A percentile compares a stretch with the other conserved stretches of the same genome.
phyloP scores from a whole-genome alignment of 805 yeast species.

The Candida wancherniae region DNA sequence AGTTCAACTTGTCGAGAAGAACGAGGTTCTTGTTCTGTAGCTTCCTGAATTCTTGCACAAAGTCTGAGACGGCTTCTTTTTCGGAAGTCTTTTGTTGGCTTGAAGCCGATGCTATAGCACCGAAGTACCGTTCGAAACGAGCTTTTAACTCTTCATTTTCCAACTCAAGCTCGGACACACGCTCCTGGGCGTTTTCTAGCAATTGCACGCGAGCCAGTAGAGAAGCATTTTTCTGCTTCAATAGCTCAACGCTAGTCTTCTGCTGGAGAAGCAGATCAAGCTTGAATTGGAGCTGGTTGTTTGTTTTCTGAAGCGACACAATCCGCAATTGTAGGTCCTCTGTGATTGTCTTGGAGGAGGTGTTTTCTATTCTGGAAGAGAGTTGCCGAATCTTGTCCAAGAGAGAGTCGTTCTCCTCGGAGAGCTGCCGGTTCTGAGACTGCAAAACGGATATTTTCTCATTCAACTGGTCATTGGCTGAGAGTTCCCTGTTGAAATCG shows the following conservation, averaged over 20 bases:
- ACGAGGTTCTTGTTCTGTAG: slow-evolving; percentile 27
- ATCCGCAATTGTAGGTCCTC: slow-evolving; percentile 19
- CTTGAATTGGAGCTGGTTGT: slow-evolving; percentile 48
- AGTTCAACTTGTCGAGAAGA: slow-evolving; percentile 34
- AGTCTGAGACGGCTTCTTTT: slow-evolving; percentile 12
- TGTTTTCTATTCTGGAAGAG: slow-evolving; percentile 8
- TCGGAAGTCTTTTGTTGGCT: slow-evolving; percentile 6
- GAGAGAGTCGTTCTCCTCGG: slow-evolving; percentile 27
- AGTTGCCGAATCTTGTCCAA: slow-evolving; percentile 25
- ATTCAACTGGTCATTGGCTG: slow-evolving; percentile 35
- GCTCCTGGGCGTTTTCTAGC: slow-evolving; percentile 41
- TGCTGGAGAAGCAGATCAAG: slow-evolving; percentile 47
- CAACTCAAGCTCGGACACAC: slow-evolving; percentile 44
- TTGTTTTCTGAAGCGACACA: slow-evolving; percentile 38
- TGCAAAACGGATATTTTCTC: slow-evolving; percentile 31
- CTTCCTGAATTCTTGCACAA: slow-evolving; percentile 34
- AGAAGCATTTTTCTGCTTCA: slow-evolving; percentile 50
- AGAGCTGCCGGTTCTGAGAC: slow-evolving; percentile 23
- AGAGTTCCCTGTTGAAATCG: slow-evolving; percentile 30
- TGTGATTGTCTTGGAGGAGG: slow-evolving; percentile 22
- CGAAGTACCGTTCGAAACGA: slow-evolving; percentile 45
- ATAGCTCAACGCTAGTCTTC: slow-evolving; percentile 45
- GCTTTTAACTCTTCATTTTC: slow-evolving; percentile 46
- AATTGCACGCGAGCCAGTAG: slow-evolving; percentile 35
- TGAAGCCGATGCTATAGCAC: slow-evolving; percentile 31